A percentile compares a stretch with the other conserved stretches of the same genome.
Evolutionary conservation across 768 basidiomycete species (phyloP).

Genomic region (Lenzites betulinus): DNA sequence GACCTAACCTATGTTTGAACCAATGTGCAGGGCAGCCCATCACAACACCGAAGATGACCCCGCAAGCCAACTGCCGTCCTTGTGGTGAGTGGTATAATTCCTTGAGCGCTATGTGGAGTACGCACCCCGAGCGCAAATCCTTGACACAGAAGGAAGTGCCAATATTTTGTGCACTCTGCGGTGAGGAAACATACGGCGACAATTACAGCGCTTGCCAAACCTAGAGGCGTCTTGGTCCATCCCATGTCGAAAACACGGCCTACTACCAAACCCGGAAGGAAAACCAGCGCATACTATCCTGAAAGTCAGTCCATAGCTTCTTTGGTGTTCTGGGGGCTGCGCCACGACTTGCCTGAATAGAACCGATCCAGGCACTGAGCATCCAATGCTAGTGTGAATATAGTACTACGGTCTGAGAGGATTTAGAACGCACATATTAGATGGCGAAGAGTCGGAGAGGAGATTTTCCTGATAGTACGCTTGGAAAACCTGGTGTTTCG

Average conservation of each 20-base stretch:
- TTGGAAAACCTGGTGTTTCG: slow-evolving; percentile 60
- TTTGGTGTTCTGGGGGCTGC: background rate
- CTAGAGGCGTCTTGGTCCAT: slow-evolving; percentile 54
- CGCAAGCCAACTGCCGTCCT: slow-evolving; percentile 35
- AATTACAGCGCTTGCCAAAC: slow-evolving; percentile 50
- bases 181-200: slow-evolving; percentile 62
- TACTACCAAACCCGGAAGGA: slow-evolving; percentile 60
- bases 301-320: background rate
- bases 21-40: slow-evolving; percentile 67
- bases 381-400: background rate
- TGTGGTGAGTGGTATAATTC: background rate
- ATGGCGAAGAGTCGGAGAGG: slow-evolving; percentile 52
- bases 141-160: slow-evolving; percentile 80
- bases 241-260: slow-evolving; percentile 79
- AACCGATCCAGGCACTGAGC: slow-evolving; percentile 77
- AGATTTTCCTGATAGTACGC: slow-evolving; percentile 62
- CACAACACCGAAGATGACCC: slow-evolving; percentile 64
- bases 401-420: background rate
- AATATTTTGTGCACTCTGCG: slow-evolving; percentile 70
- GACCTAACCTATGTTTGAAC: slow-evolving; percentile 60
- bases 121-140: slow-evolving; percentile 67
- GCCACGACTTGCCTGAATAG: slow-evolving; percentile 54
- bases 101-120: background rate
- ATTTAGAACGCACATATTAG: slow-evolving; percentile 52
- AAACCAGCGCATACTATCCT: slow-evolving; percentile 59